Base-by-base conservation (phyloP, 768 basidiomycete genomes). In the Panaeolus cyanescens region DNA sequence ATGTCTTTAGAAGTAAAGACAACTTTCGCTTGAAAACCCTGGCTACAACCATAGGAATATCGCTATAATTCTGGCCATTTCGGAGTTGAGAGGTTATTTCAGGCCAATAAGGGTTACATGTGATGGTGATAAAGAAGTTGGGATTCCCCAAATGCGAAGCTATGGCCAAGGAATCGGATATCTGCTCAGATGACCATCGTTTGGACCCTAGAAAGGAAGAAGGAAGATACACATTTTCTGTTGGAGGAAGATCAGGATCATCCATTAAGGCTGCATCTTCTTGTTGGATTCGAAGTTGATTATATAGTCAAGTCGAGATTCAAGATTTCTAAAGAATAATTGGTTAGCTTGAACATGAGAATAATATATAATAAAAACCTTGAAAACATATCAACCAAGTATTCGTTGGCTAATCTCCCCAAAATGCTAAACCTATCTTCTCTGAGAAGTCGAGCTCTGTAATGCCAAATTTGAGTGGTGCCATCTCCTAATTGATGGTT, bases 21-120 rank as follows among this genome's bases (percentile, higher is more conserved):
- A 80, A 61, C 37, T 71, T 71, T 9, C 60, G 68, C 20, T 74
- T 69, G 67, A 80, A 80, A 1, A 75, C 75, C 4, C 72, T 68
- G 3, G 63, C 66, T 3, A 79, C 70, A 5, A 77, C 63, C 4
- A 76, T 39, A 5, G 80, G 79, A 3, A 70, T 62, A 42, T 79
- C 78, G 0, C 63, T 53, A 19, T 54, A 70, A 17, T 58, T 63
- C 62, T 80, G 79, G 0, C 79, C 79, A 7, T 71, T 69, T 0
- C 62, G 61, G 0, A 79, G 67, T 28, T 68, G 67, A 8, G 56
- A 59, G 0, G 45, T 55, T 5, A 80, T 76, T 65, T 80, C 77
- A 2, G 74, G 75, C 78, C 78, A 80, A 0, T 70, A 59, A 1
- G 73, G 68, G 59, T 78, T 78, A 69, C 75, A 78, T 0, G 76